These are phyloP conservation scores for Termitomyces sp. DNA, from an alignment of 768 basidiomycete species.

Conservation along the genomic window DNA sequence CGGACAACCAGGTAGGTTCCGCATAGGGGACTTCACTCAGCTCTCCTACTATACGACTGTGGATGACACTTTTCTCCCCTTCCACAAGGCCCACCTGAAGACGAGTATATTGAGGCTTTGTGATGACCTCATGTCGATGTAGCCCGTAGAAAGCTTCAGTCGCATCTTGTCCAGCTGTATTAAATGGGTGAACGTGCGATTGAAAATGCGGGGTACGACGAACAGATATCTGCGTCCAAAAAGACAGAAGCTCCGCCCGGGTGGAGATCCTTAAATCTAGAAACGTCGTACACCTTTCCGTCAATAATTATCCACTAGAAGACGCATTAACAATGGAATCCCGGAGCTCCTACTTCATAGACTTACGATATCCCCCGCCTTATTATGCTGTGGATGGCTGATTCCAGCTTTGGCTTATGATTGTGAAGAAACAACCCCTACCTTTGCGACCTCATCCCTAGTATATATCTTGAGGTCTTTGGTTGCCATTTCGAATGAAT, in stretches of 20 bases:
- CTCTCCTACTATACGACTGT: constrained; percentile 51
- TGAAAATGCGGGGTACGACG: constrained; percentile 16
- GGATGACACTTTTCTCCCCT: constrained; percentile 59
- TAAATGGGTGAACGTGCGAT: constrained; percentile 1
- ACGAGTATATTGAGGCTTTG: constrained; percentile 69
- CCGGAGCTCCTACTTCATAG: not conserved
- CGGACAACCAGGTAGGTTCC: constrained; percentile 75
- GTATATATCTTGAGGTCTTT: constrained; percentile 32
- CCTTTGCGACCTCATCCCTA: constrained; percentile 39
- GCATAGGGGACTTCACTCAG: constrained; percentile 82
- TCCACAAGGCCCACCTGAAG: constrained; percentile 71
- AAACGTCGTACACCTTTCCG: constrained; percentile 79
- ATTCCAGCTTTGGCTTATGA: not conserved
- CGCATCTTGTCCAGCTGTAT: constrained; percentile 79
- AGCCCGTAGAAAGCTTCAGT: constrained; percentile 90
- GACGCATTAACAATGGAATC: not conserved
- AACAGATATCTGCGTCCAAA: constrained; percentile 69
- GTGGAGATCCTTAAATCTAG: constrained; percentile 76
- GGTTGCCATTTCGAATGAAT: constrained; percentile 21
- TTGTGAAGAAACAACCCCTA: constrained; percentile 8
- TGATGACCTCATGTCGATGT: constrained; percentile 84
- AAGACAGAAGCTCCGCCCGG: constrained; percentile 83
- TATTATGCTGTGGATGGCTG: constrained; percentile 55
- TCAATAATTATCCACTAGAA: constrained; percentile 78
- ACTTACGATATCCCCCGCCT: constrained; percentile 57